Percentiles rank a stretch among this genome's conserved stretches.
phyloP scores from a whole-genome alignment of 805 yeast genomes.

The Jamesozyma jinghongensis region DNA sequence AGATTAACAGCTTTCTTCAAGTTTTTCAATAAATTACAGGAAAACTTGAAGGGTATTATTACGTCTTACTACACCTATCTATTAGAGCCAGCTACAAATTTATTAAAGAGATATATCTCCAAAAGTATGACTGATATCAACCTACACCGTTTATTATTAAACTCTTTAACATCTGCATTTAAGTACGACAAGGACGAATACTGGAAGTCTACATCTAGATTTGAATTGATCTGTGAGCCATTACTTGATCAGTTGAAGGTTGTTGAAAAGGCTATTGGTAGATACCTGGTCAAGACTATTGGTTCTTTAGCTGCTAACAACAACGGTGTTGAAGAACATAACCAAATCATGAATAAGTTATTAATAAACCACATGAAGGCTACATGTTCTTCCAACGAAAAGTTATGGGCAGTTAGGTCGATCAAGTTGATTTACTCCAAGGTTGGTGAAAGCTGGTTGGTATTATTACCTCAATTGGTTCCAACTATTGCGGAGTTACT shows the following conservation, averaged over 20 bases:
- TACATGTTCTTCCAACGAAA: constrained; percentile 46
- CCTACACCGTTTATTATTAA: constrained; percentile 64
- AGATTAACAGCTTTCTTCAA: constrained; percentile 70
- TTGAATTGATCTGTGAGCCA: constrained; percentile 56
- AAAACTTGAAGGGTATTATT: constrained; percentile 73
- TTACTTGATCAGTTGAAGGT: constrained; percentile 57
- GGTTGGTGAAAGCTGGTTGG: constrained; percentile 92
- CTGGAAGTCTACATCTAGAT: constrained; percentile 85
- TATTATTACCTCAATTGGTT: constrained; percentile 83
- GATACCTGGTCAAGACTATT: constrained; percentile 70
- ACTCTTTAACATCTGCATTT: constrained; percentile 71
- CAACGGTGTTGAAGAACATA: constrained; percentile 60
- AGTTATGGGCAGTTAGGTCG: constrained; percentile 71
- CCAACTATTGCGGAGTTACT: constrained; percentile 92
- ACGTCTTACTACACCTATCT: constrained; percentile 83
- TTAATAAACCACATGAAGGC: constrained; percentile 62
- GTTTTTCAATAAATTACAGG: constrained; percentile 79
- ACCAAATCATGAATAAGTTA: constrained; percentile 60
- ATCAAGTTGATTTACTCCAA: constrained; percentile 77
- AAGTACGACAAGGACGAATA: constrained; percentile 87
- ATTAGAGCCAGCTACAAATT: constrained; percentile 55
- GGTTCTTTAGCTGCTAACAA: constrained; percentile 66
- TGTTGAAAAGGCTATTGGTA: constrained; percentile 68
- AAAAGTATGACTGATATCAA: constrained; percentile 40
- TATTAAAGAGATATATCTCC: constrained; percentile 43